Percentiles rank a stretch among this genome's conserved stretches.
Evolutionary conservation across 805 yeast species (phyloP).

Genomic region (Myxozyma vanderwaltii): DNA sequence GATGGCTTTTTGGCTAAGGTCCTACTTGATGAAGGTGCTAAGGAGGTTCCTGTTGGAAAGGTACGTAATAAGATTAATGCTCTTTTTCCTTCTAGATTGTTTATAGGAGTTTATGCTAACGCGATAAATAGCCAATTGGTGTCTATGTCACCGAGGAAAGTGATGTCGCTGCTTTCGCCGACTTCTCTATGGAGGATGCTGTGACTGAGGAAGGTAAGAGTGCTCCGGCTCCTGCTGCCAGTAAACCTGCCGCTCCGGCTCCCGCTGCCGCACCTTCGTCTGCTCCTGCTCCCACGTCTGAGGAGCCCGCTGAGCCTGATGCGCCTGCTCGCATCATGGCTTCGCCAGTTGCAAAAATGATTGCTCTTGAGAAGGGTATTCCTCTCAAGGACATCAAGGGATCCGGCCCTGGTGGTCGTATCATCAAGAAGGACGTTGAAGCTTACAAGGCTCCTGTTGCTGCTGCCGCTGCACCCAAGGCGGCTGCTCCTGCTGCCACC

Average conservation of each 20-base stretch:
- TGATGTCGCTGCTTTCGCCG: slow-evolving; percentile 86
- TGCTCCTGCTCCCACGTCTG: slow-evolving; percentile 43
- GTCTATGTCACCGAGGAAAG: slow-evolving; percentile 86
- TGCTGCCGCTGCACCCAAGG: slow-evolving; percentile 34
- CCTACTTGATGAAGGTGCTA: slow-evolving; percentile 77
- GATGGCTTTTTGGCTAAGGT: slow-evolving; percentile 92
- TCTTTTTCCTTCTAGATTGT: background rate
- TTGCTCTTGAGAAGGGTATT: slow-evolving; percentile 91
- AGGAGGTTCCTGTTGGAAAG: slow-evolving; percentile 88
- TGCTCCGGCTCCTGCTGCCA: slow-evolving; percentile 49
- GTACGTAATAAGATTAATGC: slow-evolving; percentile 1
- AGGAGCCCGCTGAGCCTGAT: slow-evolving; percentile 41
- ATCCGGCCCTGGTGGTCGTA: slow-evolving; percentile 94
- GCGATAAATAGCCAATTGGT: slow-evolving; percentile 69
- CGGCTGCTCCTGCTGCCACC: slow-evolving; percentile 43
- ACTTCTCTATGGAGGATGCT: slow-evolving; percentile 82
- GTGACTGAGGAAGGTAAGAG: slow-evolving; percentile 34
- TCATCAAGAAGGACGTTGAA: slow-evolving; percentile 88
- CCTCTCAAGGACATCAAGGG: slow-evolving; percentile 83
- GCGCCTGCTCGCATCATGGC: slow-evolving; percentile 72
- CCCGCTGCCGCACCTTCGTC: slow-evolving; percentile 37
- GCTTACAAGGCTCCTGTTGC: slow-evolving; percentile 53
- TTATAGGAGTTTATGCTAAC: background rate
- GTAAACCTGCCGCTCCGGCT: slow-evolving; percentile 39
- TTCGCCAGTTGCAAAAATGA: slow-evolving; percentile 90